Evolutionary conservation across 306 rosid genomes (phyloP).

Genomic region (Albizia julibrissin): DNA sequence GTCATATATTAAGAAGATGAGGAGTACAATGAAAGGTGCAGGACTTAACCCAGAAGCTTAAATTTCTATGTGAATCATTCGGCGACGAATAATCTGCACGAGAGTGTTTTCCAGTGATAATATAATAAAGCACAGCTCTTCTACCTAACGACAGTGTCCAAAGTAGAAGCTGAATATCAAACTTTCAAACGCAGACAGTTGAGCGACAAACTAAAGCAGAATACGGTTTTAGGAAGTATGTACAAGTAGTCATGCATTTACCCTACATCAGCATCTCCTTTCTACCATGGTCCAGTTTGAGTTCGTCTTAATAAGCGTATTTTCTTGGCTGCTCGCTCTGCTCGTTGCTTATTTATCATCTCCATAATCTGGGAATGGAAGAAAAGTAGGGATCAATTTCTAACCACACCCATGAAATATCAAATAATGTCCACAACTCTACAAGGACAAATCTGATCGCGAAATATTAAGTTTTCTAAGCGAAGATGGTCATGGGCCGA

Average conservation of each 20-base stretch:
- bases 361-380: conserved; percentile 63
- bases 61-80: conserved; percentile 24
- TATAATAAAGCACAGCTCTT: conserved; percentile 31
- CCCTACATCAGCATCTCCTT: conserved; percentile 31
- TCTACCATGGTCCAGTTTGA: conserved; percentile 81
- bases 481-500: not conserved
- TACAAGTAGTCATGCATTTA: conserved; percentile 29
- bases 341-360: conserved; percentile 64
- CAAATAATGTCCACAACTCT: not conserved
- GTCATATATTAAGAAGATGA: too few relatives aligned
- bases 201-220: conserved; percentile 52
- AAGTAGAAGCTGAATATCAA: conserved; percentile 28
- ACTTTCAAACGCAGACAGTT: conserved; percentile 30
- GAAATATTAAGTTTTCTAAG: not conserved
- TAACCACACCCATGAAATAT: not conserved
- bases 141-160: conserved; percentile 35
- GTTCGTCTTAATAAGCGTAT: conserved; percentile 84
- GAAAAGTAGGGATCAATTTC: conserved; percentile 10
- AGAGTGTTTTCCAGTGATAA: conserved; percentile 14
- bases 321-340: conserved; percentile 51
- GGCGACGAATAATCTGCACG: conserved; percentile 20
- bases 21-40: not conserved
- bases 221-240: conserved; percentile 30
- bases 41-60: not conserved
- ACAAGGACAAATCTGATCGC: not conserved